Evolutionary conservation across 2,329 filamentous ascomycete genomes (phyloP).

Genomic region (Berkeleyomyces basicola): DNA sequence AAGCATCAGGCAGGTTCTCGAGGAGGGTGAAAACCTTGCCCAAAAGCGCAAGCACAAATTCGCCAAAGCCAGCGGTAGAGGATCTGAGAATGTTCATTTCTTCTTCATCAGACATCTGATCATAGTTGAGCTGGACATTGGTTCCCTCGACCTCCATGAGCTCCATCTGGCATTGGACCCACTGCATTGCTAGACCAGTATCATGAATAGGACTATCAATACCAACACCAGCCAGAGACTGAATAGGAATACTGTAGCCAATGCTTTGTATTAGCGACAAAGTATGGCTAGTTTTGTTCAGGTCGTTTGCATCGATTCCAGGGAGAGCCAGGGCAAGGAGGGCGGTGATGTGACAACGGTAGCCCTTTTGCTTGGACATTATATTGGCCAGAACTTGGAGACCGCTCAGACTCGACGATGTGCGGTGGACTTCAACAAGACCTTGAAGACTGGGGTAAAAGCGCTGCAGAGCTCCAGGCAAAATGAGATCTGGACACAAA

Average conservation of each 20-base stretch:
- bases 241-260: conserved; percentile 88
- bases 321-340: conserved; percentile 83
- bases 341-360: conserved; percentile 87
- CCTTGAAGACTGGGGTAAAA: conserved; percentile 97
- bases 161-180: conserved; percentile 89
- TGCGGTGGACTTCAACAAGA: conserved; percentile 89
- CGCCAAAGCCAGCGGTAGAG: conserved; percentile 82
- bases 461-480: conserved; percentile 82
- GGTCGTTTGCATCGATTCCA: conserved; percentile 91
- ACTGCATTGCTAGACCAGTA: conserved; percentile 67
- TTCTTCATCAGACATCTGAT: conserved; percentile 66
- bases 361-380: conserved; percentile 89
- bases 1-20: conserved; percentile 86
- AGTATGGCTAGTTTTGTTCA: conserved; percentile 91
- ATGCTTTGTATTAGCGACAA: conserved; percentile 91
- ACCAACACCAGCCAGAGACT: conserved; percentile 49
- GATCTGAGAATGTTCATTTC: conserved; percentile 81
- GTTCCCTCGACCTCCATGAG: conserved; percentile 81
- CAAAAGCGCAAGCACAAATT: conserved; percentile 80
- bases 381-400: conserved; percentile 82
- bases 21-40: conserved; percentile 90
- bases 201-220: conserved; percentile 52
- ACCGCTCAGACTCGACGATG: conserved; percentile 80
- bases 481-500: conserved; percentile 76
- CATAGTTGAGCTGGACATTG: conserved; percentile 72